Evolutionary conservation across 192 early-diverging fungal species (phyloP).

Genomic region (Coemansia sp.): DNA sequence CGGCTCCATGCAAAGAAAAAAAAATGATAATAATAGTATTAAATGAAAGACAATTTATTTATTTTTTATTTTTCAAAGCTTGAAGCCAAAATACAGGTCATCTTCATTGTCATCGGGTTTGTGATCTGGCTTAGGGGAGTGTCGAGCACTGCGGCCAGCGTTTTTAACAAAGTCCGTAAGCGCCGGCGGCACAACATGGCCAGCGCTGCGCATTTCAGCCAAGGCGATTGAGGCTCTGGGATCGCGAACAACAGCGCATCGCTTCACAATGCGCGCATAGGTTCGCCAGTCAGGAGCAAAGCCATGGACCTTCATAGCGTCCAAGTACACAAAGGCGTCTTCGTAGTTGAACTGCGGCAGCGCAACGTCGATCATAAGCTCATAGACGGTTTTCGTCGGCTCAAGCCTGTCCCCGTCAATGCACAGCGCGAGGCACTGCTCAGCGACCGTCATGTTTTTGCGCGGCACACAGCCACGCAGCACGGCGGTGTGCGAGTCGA

Average conservation of each 20-base stretch:
- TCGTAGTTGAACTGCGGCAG: conserved; percentile 67
- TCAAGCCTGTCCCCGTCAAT: conserved; percentile 48
- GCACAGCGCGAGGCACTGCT: conserved; percentile 58
- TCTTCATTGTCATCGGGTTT: background rate
- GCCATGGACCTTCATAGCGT: conserved; percentile 67
- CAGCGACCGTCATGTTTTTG: conserved; percentile 59
- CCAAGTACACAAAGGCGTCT: conserved; percentile 74
- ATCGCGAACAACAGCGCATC: conserved; percentile 63
- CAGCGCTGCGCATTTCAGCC: conserved; percentile 67
- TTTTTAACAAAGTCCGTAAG: conserved; percentile 37
- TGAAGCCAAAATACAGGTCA: background rate
- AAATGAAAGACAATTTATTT: background rate
- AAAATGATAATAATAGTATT: background rate
- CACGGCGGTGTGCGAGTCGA: conserved; percentile 62
- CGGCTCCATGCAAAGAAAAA: conserved; percentile 13
- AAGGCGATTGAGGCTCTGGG: conserved; percentile 62
- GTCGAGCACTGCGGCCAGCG: conserved; percentile 27
- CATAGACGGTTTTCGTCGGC: conserved; percentile 60
- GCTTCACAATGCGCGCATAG: conserved; percentile 59
- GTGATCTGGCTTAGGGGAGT: background rate
- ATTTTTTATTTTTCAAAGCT: background rate
- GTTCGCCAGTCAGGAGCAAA: conserved; percentile 60
- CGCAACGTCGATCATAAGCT: conserved; percentile 59
- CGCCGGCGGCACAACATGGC: conserved; percentile 50
- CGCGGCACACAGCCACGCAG: conserved; percentile 58